Evolutionary conservation across 1,139 yeast species (phyloP).

Genomic region (Pichia kudriavzevii): DNA sequence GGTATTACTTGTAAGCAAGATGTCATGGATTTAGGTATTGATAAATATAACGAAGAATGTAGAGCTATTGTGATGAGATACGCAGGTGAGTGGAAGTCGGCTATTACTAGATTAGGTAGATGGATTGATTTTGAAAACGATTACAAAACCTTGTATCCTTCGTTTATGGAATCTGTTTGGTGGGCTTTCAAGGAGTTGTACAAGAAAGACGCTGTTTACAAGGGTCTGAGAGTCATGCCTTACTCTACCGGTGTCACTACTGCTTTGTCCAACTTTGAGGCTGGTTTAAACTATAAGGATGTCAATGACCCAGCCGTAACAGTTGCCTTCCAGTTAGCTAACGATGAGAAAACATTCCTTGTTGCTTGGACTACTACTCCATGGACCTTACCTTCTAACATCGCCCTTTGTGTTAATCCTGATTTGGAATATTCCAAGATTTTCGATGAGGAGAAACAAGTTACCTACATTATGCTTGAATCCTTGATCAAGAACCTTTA

Average conservation of each 20-base stretch:
- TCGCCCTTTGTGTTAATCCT: slow-evolving; percentile 88
- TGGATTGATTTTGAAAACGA: slow-evolving; percentile 99
- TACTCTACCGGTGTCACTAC: slow-evolving; percentile 96
- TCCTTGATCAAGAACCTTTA: slow-evolving; percentile 71
- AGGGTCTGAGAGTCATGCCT: slow-evolving; percentile 97
- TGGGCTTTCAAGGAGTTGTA: slow-evolving; percentile 92
- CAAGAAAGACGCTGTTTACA: slow-evolving; percentile 80
- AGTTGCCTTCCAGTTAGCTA: slow-evolving; percentile 74
- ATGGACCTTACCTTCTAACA: slow-evolving; percentile 95
- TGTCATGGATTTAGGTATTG: slow-evolving; percentile 89
- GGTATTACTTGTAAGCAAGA: slow-evolving; percentile 92
- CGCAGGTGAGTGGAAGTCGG: slow-evolving; percentile 88
- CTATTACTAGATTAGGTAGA: slow-evolving; percentile 91
- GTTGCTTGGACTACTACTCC: slow-evolving; percentile 99
- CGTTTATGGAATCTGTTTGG: slow-evolving; percentile 98
- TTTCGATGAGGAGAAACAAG: slow-evolving; percentile 77
- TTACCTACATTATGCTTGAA: slow-evolving; percentile 77
- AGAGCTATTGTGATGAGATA: slow-evolving; percentile 96
- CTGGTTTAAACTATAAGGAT: slow-evolving; percentile 96
- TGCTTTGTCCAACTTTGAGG: slow-evolving; percentile 94
- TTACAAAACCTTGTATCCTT: slow-evolving; percentile 92
- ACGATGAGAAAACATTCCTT: slow-evolving; percentile 71
- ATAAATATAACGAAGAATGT: slow-evolving; percentile 88
- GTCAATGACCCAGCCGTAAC: slow-evolving; percentile 96
- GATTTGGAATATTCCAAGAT: slow-evolving; percentile 87